A percentile compares a stretch with the other conserved stretches of the same genome.
Conservation (phyloP, 2,329 filamentous ascomycete genomes). For the Davidsoniella eucalypti region DNA sequence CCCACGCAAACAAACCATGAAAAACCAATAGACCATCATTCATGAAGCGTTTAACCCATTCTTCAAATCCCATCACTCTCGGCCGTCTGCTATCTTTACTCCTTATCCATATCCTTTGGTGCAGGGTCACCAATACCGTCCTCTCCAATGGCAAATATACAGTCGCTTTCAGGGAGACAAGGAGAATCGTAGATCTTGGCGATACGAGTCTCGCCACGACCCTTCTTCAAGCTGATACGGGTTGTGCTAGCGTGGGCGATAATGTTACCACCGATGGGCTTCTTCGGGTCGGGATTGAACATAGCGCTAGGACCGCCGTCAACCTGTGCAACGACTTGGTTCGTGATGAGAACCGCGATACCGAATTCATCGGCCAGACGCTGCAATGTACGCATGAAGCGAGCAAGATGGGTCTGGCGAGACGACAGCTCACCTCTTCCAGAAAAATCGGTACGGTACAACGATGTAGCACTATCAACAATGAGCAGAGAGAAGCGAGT, state of each 20-base stretch:
- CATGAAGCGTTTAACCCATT: too few relatives aligned
- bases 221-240: constrained; percentile 86
- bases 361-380: constrained; percentile 71
- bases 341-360: constrained; percentile 95
- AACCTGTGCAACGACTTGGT: constrained; percentile 96
- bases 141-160: constrained; percentile 90
- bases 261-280: constrained; percentile 96
- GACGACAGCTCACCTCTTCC: constrained; percentile 95
- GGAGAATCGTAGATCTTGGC: constrained; percentile 99
- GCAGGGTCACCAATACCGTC: constrained; percentile 92
- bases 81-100: constrained; percentile 23
- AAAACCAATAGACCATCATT: too few relatives aligned
- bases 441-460: constrained; percentile 92
- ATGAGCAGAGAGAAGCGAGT: constrained; percentile 91
- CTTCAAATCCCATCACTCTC: neutral
- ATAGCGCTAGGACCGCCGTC: constrained; percentile 91
- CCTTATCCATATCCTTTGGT: constrained; percentile 89
- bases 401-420: constrained; percentile 73
- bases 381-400: constrained; percentile 75
- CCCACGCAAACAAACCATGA: too few relatives aligned
- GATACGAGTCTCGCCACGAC: constrained; percentile 82
- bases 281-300: constrained; percentile 99
- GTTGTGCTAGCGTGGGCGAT: constrained; percentile 97
- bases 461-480: constrained; percentile 85
- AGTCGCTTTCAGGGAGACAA: constrained; percentile 90